phyloP scores from a whole-genome alignment of 2,329 filamentous ascomycete species.

The Ophiostoma novo-ulmi region DNA sequence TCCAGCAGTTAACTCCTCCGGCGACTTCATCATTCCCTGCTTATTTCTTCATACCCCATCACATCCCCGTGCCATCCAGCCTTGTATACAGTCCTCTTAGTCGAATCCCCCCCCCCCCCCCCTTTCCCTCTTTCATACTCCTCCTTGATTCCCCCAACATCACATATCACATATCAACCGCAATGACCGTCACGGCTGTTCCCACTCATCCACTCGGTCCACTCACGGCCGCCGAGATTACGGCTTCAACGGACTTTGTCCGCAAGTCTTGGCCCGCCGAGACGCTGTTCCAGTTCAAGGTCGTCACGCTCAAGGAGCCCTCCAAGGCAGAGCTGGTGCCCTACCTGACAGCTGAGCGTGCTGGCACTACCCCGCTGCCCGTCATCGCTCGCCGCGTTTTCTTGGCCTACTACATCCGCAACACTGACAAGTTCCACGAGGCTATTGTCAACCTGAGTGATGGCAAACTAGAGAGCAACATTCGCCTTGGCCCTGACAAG shows the following conservation, averaged over 20 bases:
- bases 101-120: neutral
- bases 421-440: slow-evolving; percentile 60
- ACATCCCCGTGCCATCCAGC: neutral
- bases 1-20: neutral
- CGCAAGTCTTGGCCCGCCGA: slow-evolving; percentile 50
- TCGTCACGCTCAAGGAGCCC: slow-evolving; percentile 55
- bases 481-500: slow-evolving; percentile 52
- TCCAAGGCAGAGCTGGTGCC: slow-evolving; percentile 48
- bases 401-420: slow-evolving; percentile 54
- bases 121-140: neutral
- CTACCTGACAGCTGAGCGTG: slow-evolving; percentile 42
- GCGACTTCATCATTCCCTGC: neutral
- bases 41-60: neutral
- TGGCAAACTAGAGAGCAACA: slow-evolving; percentile 50
- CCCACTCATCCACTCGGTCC: slow-evolving; percentile 54
- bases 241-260: slow-evolving; percentile 45
- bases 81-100: neutral
- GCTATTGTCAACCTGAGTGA: slow-evolving; percentile 49
- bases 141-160: neutral
- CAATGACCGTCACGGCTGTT: slow-evolving; percentile 17
- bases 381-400: slow-evolving; percentile 47
- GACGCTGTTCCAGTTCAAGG: slow-evolving; percentile 57
- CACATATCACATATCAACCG: neutral
- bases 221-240: slow-evolving; percentile 54
- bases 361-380: slow-evolving; percentile 36